Percentiles rank a stretch among this genome's conserved stretches.
These are phyloP conservation scores for Vavraia culicis DNA, from an alignment of 371 early-diverging fungal species.

Conservation along the genomic window DNA sequence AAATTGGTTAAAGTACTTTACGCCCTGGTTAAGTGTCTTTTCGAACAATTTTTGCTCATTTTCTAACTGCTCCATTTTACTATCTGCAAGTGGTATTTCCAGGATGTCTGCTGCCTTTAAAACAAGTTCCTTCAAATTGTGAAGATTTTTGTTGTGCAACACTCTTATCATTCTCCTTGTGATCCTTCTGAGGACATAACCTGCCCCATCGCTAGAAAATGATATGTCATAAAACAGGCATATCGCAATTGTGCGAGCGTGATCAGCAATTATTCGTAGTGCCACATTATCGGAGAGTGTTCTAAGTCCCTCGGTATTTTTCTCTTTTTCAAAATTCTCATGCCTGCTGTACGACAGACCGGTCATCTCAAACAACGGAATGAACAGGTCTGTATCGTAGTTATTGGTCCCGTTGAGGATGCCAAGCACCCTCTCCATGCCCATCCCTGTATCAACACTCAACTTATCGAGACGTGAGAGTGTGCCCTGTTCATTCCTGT, in stretches of 20 bases:
- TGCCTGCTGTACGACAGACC: conserved; percentile 48
- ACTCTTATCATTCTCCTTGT: conserved; percentile 80
- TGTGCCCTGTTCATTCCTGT: conserved; percentile 71
- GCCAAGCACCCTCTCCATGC: conserved; percentile 82
- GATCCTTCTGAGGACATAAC: conserved; percentile 92
- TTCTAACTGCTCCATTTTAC: conserved; percentile 47
- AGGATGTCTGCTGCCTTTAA: conserved; percentile 29
- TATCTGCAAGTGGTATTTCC: conserved; percentile 56
- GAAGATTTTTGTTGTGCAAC: conserved; percentile 47
- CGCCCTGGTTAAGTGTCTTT: conserved; percentile 87
- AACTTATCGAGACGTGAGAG: conserved; percentile 71
- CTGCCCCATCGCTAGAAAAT: conserved; percentile 88
- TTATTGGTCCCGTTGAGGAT: conserved; percentile 79
- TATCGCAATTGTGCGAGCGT: conserved; percentile 83
- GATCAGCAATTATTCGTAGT: conserved; percentile 94
- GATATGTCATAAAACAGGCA: conserved; percentile 81
- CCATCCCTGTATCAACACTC: conserved; percentile 97
- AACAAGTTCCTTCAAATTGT: conserved; percentile 22
- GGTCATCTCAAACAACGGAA: conserved; percentile 58
- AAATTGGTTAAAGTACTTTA: conserved; percentile 65
- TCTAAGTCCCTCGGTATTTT: too few relatives aligned
- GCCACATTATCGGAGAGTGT: conserved; percentile 47
- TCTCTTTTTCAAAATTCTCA: not conserved
- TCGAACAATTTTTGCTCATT: conserved; percentile 74
- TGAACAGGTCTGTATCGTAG: conserved; percentile 60